phyloP scores from a whole-genome alignment of 495 filamentous ascomycete species.

The Trichocladium uniseriatum region DNA sequence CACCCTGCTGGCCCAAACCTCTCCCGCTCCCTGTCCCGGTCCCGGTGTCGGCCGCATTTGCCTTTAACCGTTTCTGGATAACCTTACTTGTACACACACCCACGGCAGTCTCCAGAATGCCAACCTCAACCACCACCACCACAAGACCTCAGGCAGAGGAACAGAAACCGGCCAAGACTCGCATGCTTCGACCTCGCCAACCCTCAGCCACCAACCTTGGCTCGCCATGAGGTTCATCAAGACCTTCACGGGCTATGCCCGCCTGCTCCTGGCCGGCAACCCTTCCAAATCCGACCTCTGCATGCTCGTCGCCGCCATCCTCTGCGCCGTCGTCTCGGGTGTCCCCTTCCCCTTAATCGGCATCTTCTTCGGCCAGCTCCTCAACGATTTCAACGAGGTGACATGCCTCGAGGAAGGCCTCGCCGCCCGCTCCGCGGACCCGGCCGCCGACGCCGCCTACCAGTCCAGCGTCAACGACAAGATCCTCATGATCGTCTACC shows the following conservation, averaged over 20 bases:
- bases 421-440: conserved; percentile 7
- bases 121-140: background rate
- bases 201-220: too few relatives aligned
- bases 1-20: background rate
- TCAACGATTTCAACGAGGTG: conserved; percentile 56
- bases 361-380: conserved; percentile 57
- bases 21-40: background rate
- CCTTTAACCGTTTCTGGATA: background rate
- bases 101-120: background rate
- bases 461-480: conserved; percentile 41
- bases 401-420: conserved; percentile 34
- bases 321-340: conserved; percentile 51
- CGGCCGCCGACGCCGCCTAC: conserved; percentile 18
- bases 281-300: conserved; percentile 34
- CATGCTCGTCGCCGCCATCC: conserved; percentile 42
- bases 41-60: background rate
- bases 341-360: conserved; percentile 60
- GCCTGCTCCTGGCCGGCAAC: conserved; percentile 29
- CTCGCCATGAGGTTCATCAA: conserved; percentile 13
- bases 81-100: background rate
- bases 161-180: too few relatives aligned
- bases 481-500: conserved; percentile 52
- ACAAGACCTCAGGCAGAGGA: too few relatives aligned
- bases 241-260: conserved; percentile 22
- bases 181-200: too few relatives aligned